Percentiles rank a stretch among this genome's conserved stretches.
These are phyloP conservation scores for Colletotrichum ledebouriae DNA, from an alignment of 2,329 filamentous ascomycete species.

Conservation along the genomic window DNA sequence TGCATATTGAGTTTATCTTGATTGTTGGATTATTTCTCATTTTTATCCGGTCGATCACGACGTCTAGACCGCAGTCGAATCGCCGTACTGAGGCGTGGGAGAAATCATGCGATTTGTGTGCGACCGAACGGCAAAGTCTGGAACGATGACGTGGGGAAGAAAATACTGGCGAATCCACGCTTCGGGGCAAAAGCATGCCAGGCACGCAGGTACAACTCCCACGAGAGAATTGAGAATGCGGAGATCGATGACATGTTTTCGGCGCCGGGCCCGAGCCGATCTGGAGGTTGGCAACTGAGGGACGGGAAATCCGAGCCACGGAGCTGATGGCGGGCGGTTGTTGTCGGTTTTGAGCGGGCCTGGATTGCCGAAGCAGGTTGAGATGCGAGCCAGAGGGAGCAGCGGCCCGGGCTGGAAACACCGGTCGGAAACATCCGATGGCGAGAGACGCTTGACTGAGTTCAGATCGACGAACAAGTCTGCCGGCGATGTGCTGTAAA, in stretches of 20 bases:
- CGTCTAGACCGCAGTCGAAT: conserved; percentile 1
- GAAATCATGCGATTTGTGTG: conserved; percentile 6
- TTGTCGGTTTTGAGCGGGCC: conserved; percentile 25
- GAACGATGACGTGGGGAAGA: conserved; percentile 4
- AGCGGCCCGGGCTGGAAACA: conserved; percentile 15
- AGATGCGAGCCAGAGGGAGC: background rate
- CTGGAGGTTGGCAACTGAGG: conserved; percentile 10
- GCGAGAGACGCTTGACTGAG: background rate
- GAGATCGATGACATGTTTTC: background rate
- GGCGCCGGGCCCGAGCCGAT: conserved; percentile 3
- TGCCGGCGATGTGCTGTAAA: background rate
- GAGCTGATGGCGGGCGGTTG: conserved; percentile 6
- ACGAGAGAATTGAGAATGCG: background rate
- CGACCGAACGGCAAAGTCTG: conserved; percentile 3
- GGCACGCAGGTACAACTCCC: background rate
- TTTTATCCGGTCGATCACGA: conserved; percentile 10
- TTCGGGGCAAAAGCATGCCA: conserved; percentile 16
- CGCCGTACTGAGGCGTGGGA: background rate
- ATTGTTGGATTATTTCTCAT: background rate
- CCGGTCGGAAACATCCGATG: conserved; percentile 26
- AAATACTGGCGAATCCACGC: conserved; percentile 1
- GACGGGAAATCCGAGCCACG: conserved; percentile 24
- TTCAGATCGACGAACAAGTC: conserved; percentile 15
- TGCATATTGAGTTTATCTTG: too few relatives aligned
- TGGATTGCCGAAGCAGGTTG: conserved; percentile 26